Evolutionary conservation across 83 land plant genomes (phyloP), one percentile per base, ranked within the genome.

Genomic region (Isoetes engelmannii): DNA sequence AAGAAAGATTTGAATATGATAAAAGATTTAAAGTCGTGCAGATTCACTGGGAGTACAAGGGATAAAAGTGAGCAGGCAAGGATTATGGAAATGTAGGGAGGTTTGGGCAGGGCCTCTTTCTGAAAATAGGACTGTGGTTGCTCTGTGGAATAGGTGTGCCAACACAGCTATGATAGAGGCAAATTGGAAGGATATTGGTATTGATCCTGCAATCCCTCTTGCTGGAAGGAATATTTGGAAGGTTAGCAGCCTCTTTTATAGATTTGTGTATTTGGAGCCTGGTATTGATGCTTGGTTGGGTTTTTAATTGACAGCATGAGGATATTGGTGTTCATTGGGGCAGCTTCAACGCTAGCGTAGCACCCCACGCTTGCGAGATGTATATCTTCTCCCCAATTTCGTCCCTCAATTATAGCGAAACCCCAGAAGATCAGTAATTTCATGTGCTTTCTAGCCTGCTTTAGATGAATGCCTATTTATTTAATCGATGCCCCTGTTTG

Each of bases 31-130:
- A 37, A 7, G 44, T 48, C 44, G 13, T 69, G 56, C 74, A 75
- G 78, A 75, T 44, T 19, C 50, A 18, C 17, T 70, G 37, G 78
- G 78, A 48, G 47, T 63, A 17, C 78, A 75, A 75, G 78, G 78
- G 48, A 71, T 43, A 44, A 75, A 75, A 75, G 75, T 75, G 13
- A 58, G 74, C 58, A 60, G 70, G 47, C 44, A 62, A 60, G 78
- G 78, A 42, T 20, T 28, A 10, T 12, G 17, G 5, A 47, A 45
- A 54, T 57, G 65, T 48, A 45, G 42, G 47, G 75, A 72, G 78
- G 85, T 87, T 4, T 84, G 87, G 90, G 86, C 86, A 4, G 89
- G 89, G 9, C 86, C 84, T 46, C 72, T 86, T 3, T 65, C 69
- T n/a, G 37, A 57, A 0, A 61, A 67, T 5, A 73, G 80, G 45